A percentile compares a stretch with the other conserved stretches of the same genome.
Conservation (phyloP, 495 filamentous ascomycete genomes). For the Chaetomium tenue region DNA sequence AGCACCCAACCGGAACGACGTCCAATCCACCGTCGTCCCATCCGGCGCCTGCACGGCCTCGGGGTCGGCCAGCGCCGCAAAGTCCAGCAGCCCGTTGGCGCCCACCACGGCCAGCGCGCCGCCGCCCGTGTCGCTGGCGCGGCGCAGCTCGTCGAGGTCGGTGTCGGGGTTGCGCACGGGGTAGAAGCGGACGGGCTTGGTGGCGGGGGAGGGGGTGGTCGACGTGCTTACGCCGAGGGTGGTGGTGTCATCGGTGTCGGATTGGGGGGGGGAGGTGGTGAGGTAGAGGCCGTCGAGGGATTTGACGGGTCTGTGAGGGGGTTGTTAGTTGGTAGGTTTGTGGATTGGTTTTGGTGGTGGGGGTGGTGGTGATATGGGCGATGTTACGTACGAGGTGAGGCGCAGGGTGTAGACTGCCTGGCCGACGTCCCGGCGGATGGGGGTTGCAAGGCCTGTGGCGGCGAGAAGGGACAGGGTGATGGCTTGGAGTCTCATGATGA, state of each 20-base stretch:
- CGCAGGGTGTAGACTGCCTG: constrained; percentile 25
- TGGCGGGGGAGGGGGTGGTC: neutral
- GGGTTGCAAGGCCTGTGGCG: constrained; percentile 19
- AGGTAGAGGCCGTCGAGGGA: constrained; percentile 25
- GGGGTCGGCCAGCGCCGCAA: constrained; percentile 41
- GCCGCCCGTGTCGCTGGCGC: constrained; percentile 28
- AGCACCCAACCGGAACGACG: constrained; percentile 34
- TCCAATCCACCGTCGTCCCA: constrained; percentile 37
- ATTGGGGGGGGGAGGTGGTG: constrained; percentile 10
- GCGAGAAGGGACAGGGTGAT: constrained; percentile 22
- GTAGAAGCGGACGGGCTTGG: constrained; percentile 18
- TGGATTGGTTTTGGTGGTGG: neutral
- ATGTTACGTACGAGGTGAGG: constrained; percentile 28
- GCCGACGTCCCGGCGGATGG: constrained; percentile 15
- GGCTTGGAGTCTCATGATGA: constrained; percentile 28
- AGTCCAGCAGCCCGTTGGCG: constrained; percentile 35
- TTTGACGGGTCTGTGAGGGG: constrained; percentile 5
- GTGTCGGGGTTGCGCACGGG: constrained; percentile 15
- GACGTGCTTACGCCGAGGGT: constrained; percentile 21
- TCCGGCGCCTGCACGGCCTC: constrained; percentile 26
- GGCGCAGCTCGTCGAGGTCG: constrained; percentile 38
- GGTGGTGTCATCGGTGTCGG: constrained; percentile 17
- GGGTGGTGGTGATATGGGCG: neutral
- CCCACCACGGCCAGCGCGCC: constrained; percentile 40
- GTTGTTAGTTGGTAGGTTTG: neutral